Base-by-base conservation (phyloP, 805 yeast species). In the Kregervanrija fluxuum region DNA sequence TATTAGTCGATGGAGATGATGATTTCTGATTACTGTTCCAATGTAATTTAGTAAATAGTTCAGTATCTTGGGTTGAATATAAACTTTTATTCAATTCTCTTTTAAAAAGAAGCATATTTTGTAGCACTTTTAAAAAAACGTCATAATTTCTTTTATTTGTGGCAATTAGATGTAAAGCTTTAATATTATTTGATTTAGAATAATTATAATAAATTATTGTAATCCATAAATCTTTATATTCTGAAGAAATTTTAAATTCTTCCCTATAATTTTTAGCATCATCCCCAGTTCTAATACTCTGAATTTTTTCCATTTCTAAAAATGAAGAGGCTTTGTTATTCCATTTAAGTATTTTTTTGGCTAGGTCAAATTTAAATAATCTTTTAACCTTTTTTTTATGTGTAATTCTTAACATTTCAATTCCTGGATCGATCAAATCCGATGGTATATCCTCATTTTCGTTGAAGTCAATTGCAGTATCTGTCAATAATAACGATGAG, bases 191-290 rank as follows among this genome's bases (percentile, higher is more conserved):
- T 2, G 74, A 70, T 44, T 74, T 79, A 5, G 75, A 69, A 6
- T 73, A 70, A 49, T 77, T 74, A 45, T 71, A 75, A 57, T 87
- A 91, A 11, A 88, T 77, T 31, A 91, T 75, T 0, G 95, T 82
- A 1, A 87, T 72, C 99, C 99, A 91, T 8, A 76, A 63, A 11
- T 70, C 67, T 37, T 79, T 78, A 43, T 73, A 75, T 41, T 82
- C 88, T 33, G 77, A 67, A 1, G 89, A 75, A 1, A 88, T 74
- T 33, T 83, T 80, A 52, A 86, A 77, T 61, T 89, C 95, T 57
- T 90, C 96, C 48, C 96, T 67, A 58, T 89, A 91, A 52, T 87
- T 86, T 33, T 75, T 73, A 1, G 96, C 96, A 54, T 84, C 86
- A 15, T 73, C 74, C 3, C 82, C 86, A 3, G 75, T 69, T 41